phyloP scores from a whole-genome alignment of 2,329 filamentous ascomycete genomes.

The Neodidymelliopsis sp. region DNA sequence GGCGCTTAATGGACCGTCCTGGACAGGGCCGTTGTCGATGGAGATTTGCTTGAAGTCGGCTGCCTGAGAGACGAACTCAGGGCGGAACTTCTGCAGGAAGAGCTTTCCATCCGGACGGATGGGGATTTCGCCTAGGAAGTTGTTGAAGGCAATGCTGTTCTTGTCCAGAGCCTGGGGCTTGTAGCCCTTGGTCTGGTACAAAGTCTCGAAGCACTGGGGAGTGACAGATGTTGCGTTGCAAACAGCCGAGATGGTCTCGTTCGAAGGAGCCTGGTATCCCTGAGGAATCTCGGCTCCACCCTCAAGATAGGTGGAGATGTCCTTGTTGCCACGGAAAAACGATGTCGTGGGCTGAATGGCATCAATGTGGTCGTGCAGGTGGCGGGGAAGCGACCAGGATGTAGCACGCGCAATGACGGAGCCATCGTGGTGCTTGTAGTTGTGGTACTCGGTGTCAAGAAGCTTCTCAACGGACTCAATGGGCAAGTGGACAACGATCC shows the following conservation, averaged over 20 bases:
- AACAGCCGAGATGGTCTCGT: conserved; percentile 47
- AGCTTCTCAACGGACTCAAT: conserved; percentile 61
- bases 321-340: conserved; percentile 53
- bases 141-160: conserved; percentile 58
- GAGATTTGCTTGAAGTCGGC: conserved; percentile 64
- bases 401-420: conserved; percentile 60
- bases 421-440: conserved; percentile 64
- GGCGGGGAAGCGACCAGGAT: conserved; percentile 64
- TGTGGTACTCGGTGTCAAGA: conserved; percentile 58
- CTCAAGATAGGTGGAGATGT: conserved; percentile 36
- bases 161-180: conserved; percentile 52
- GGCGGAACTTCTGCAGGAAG: conserved; percentile 64
- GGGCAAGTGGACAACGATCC: conserved; percentile 62
- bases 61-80: conserved; percentile 55
- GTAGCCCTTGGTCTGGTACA: conserved; percentile 64
- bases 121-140: conserved; percentile 59
- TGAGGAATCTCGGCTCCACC: conserved; percentile 32
- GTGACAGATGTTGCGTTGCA: conserved; percentile 63
- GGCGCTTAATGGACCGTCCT: conserved; percentile 51
- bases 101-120: conserved; percentile 63
- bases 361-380: conserved; percentile 66
- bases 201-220: conserved; percentile 60
- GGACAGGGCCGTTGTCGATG: conserved; percentile 64
- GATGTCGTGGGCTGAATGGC: conserved; percentile 68
- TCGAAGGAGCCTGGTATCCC: conserved; percentile 36